Evolutionary conservation across 495 filamentous ascomycete genomes (phyloP).

Genomic region (Penicillium antarcticum): DNA sequence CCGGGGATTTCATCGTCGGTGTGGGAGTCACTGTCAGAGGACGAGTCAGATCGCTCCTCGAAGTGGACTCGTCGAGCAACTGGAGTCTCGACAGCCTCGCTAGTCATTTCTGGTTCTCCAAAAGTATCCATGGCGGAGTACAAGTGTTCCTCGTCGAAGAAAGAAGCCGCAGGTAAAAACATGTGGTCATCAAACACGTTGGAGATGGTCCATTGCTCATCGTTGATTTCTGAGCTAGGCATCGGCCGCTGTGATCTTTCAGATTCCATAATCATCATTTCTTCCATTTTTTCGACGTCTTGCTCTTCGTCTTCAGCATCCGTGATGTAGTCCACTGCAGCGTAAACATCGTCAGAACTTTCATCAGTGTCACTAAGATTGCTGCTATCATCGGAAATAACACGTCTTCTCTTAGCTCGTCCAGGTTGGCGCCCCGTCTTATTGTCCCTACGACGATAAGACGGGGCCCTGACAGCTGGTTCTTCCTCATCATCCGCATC

Average conservation of each 20-base stretch:
- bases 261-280: conserved; percentile 63
- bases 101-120: conserved; percentile 41
- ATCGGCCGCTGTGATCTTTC: conserved; percentile 41
- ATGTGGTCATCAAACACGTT: conserved; percentile 48
- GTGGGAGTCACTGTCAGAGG: conserved; percentile 49
- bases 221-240: conserved; percentile 28
- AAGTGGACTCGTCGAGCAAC: conserved; percentile 50
- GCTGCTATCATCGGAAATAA: conserved; percentile 58
- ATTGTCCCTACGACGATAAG: conserved; percentile 41
- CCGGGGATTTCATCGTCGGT: conserved; percentile 62
- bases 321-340: conserved; percentile 72
- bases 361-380: conserved; percentile 33
- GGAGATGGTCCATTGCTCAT: conserved; percentile 59
- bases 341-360: conserved; percentile 65
- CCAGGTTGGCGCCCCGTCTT: conserved; percentile 44
- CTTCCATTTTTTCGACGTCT: conserved; percentile 69
- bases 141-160: conserved; percentile 52
- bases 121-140: conserved; percentile 46
- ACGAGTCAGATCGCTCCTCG: conserved; percentile 47
- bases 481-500: conserved; percentile 52
- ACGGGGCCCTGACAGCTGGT: conserved; percentile 50
- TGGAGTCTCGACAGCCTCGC: conserved; percentile 41
- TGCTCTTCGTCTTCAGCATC: conserved; percentile 75
- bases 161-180: conserved; percentile 43
- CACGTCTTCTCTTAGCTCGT: conserved; percentile 43